These are phyloP conservation scores for Pyrus hybrid DNA, from an alignment of 331 rosid genomes.

Conservation along the genomic window DNA sequence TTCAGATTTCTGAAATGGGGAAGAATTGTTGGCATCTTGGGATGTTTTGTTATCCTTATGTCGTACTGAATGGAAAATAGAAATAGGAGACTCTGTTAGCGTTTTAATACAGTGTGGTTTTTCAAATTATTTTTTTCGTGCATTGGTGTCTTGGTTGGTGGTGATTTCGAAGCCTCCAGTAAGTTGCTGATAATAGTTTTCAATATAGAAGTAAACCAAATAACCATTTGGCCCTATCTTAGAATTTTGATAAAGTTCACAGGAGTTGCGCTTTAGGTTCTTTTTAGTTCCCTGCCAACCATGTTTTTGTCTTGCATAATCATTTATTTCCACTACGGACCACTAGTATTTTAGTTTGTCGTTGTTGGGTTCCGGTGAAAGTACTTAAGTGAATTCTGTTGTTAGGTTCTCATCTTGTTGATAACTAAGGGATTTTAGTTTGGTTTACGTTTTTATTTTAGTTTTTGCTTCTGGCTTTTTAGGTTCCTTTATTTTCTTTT, in stretches of 20 bases:
- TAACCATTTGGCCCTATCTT: background rate
- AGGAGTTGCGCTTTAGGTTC: background rate
- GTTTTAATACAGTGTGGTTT: background rate
- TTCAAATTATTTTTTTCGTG: background rate
- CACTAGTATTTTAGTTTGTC: background rate
- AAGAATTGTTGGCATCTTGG: background rate
- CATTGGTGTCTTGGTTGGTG: background rate
- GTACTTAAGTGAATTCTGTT: background rate
- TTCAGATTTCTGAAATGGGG: background rate
- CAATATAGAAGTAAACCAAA: background rate
- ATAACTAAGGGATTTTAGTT: conserved; percentile 8
- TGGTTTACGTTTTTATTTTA: conserved; percentile 11
- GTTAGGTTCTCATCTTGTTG: conserved; percentile 15
- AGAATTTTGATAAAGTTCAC: background rate
- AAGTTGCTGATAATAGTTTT: background rate
- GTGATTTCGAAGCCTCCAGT: background rate
- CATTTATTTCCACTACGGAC: background rate
- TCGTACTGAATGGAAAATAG: background rate
- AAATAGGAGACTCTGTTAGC: background rate
- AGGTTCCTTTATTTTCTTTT: conserved; percentile 20
- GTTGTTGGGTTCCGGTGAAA: background rate
- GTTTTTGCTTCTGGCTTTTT: conserved; percentile 4
- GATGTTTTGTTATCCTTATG: background rate
- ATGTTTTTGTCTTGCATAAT: background rate
- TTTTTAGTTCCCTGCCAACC: background rate